These are phyloP conservation scores for Pythium biforme DNA, from an alignment of 352 stramenopile genomes.

Conservation along the genomic window DNA sequence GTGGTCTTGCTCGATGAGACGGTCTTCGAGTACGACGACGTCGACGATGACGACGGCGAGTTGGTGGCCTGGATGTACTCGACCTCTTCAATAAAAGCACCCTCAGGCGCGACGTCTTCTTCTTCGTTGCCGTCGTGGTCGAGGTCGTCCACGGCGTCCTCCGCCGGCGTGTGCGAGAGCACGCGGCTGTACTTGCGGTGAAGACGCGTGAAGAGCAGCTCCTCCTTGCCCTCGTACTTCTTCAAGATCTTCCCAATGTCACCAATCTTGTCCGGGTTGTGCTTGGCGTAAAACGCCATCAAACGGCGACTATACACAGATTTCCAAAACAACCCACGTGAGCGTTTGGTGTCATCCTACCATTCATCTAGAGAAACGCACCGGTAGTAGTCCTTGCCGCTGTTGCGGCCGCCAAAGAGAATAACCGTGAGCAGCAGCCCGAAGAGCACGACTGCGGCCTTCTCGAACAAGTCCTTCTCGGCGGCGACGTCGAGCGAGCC, in stretches of 20 bases:
- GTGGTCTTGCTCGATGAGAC: constrained; percentile 9
- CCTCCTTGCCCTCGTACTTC: constrained; percentile 78
- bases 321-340: too few relatives aligned
- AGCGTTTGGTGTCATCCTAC: too few relatives aligned
- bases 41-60: constrained; percentile 19
- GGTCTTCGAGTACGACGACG: constrained; percentile 13
- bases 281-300: constrained; percentile 65
- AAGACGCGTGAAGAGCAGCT: constrained; percentile 71
- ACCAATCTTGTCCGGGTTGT: constrained; percentile 68
- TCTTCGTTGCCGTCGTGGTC: constrained; percentile 52
- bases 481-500: constrained; percentile 32
- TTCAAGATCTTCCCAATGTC: constrained; percentile 61
- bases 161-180: constrained; percentile 33
- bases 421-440: constrained; percentile 44
- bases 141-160: constrained; percentile 33
- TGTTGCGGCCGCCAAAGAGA: constrained; percentile 38
- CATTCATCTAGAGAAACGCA: constrained; percentile 24
- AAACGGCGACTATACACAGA: constrained; percentile 37
- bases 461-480: constrained; percentile 49
- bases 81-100: constrained; percentile 29
- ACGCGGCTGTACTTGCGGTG: constrained; percentile 77
- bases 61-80: constrained; percentile 32
- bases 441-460: constrained; percentile 44
- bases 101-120: constrained; percentile 33
- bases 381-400: constrained; percentile 41